These are phyloP conservation scores for Myotisia sp. DNA, from an alignment of 2,329 filamentous ascomycete species.

Conservation along the genomic window DNA sequence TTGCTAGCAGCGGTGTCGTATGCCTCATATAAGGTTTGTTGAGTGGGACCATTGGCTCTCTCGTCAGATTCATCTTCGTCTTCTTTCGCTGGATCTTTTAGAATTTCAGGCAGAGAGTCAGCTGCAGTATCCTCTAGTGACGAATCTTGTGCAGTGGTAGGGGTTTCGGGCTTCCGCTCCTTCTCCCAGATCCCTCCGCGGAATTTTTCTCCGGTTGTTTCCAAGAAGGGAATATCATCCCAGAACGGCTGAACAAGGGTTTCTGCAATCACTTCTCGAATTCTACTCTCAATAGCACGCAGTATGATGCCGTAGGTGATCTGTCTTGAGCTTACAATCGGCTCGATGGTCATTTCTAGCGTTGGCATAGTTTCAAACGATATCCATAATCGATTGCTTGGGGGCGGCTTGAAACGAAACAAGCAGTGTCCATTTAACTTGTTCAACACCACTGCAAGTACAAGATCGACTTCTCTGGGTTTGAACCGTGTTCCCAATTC, in stretches of 20 bases:
- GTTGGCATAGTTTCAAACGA: conserved; percentile 88
- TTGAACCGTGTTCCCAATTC: conserved; percentile 84
- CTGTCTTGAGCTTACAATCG: conserved; percentile 85
- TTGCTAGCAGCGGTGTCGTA: not conserved
- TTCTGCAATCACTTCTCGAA: conserved; percentile 86
- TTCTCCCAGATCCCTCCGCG: conserved; percentile 67
- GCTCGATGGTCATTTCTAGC: conserved; percentile 86
- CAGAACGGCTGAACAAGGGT: conserved; percentile 86
- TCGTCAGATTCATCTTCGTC: not conserved
- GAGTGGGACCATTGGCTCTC: not conserved
- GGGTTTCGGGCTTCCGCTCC: conserved; percentile 5
- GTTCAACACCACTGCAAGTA: conserved; percentile 73
- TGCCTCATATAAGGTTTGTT: conserved; percentile 1
- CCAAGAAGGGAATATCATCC: conserved; percentile 88
- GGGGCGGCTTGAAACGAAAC: conserved; percentile 81
- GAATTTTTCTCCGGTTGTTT: conserved; percentile 62
- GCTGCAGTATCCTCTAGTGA: conserved; percentile 9
- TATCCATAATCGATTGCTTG: conserved; percentile 92
- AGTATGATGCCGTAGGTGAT: conserved; percentile 90
- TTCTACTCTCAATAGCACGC: conserved; percentile 83
- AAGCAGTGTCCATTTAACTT: conserved; percentile 73
- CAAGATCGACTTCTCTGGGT: conserved; percentile 71
- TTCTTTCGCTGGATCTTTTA: not conserved
- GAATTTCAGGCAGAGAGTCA: conserved; percentile 1
- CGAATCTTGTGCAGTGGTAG: conserved; percentile 22